A percentile compares a stretch with the other conserved stretches of the same genome.
These are phyloP conservation scores for Gossypium mustelinum DNA, from an alignment of 345 rosid species.

Conservation along the genomic window DNA sequence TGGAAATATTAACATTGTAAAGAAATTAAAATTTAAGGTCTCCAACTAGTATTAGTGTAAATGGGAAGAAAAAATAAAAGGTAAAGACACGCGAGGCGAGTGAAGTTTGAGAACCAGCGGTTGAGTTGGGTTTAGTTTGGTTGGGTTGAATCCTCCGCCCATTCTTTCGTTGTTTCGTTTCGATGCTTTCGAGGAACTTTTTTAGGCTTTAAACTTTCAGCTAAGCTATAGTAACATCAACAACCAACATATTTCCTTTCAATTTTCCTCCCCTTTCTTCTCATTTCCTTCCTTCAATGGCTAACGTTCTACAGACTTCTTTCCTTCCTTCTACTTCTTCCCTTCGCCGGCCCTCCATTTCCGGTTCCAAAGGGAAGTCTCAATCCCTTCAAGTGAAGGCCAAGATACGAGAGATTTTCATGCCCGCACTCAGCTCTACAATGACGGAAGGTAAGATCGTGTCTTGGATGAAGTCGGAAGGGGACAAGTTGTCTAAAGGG, in stretches of 20 bases:
- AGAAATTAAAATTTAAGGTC: too few relatives aligned
- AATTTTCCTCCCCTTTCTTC: not conserved
- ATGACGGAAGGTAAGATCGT: slow-evolving; percentile 97
- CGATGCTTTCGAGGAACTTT: slow-evolving; percentile 55
- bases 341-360: slow-evolving; percentile 19
- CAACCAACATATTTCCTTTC: not conserved
- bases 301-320: slow-evolving; percentile 58
- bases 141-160: slow-evolving; percentile 62
- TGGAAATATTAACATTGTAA: too few relatives aligned
- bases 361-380: slow-evolving; percentile 20
- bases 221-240: not conserved
- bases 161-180: slow-evolving; percentile 17
- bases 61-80: too few relatives aligned
- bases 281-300: slow-evolving; percentile 32
- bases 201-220: not conserved
- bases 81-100: too few relatives aligned
- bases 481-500: slow-evolving; percentile 57
- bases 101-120: slow-evolving; percentile 22
- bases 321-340: slow-evolving; percentile 47
- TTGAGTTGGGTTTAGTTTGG: slow-evolving; percentile 22
- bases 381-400: slow-evolving; percentile 3
- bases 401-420: slow-evolving; percentile 71
- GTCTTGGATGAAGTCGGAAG: slow-evolving; percentile 50
- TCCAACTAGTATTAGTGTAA: too few relatives aligned
- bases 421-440: slow-evolving; percentile 98